Evolutionary conservation across 495 filamentous ascomycete species (phyloP), one percentile per base, ranked within the genome.

Genomic region (Hypomontagnella monticulosa): DNA sequence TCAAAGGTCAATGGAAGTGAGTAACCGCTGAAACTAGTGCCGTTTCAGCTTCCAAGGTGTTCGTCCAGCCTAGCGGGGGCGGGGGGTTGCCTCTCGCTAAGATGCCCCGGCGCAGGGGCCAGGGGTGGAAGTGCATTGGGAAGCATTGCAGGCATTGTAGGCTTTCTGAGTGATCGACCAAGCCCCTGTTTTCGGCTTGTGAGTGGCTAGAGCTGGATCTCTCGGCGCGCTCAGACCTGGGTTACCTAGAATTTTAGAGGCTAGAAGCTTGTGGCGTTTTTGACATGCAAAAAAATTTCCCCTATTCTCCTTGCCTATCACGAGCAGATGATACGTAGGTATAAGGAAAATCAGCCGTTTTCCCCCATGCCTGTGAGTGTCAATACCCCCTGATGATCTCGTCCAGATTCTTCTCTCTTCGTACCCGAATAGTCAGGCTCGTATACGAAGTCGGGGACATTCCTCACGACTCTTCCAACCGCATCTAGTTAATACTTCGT

Each of bases 341-440:
- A 63, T 54, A 27, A 44, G 52, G 63, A 41, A 57, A 62, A 50
- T 27, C 52, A 19, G 16, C 23, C 63, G 51, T 47, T 11, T 50
- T 48, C 42, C 27, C 57, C 57, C 63, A 44, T 61, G 57, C 40
- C 41, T 46, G n/a, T 36, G 15, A n/a, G 18, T 43, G 16, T 33
- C 32, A 37, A 63, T 43, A 63, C 32, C 63, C 61, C 63, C 57
- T 67, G 63, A 61, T 46, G 63, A 67, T 67, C 63, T 61, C 56
- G 12, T 47, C 4, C n/a, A 10, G 1, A 36, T 61, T 38, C 49
- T 61, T 57, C 27, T 14, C 32, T 40, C 32, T 36, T 46, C 16
- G 2, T 55, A 61, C 36, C 4, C 44, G 49, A 36, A 8, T 56
- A n/a, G 23, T 27, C 23, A 27, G 23, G 23, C 6, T 6, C 2